Evolutionary conservation across 164 flowering plant genomes (phyloP).

Genomic region (Vitis riparia): DNA sequence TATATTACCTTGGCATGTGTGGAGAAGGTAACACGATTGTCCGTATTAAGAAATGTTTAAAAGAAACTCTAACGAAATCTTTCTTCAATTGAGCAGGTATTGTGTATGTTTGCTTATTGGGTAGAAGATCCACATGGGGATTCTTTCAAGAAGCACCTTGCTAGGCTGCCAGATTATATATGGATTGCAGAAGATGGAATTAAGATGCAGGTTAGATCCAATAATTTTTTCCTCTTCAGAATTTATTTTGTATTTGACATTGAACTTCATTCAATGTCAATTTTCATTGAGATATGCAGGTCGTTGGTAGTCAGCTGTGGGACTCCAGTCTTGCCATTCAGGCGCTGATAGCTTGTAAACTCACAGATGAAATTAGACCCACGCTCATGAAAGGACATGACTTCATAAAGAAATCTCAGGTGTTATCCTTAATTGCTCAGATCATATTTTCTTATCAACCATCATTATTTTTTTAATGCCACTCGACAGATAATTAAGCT

Average conservation of each 20-base stretch:
- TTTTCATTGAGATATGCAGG: constrained; percentile 31
- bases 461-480: too few relatives aligned
- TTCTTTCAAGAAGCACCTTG: constrained; percentile 13
- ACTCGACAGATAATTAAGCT: constrained; percentile 11
- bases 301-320: constrained; percentile 43
- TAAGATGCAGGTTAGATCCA: neutral
- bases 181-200: neutral
- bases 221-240: too few relatives aligned
- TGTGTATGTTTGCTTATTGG: constrained; percentile 52
- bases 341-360: constrained; percentile 32
- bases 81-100: constrained; percentile 14
- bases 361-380: constrained; percentile 30
- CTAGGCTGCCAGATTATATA: too few relatives aligned
- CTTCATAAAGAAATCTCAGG: constrained; percentile 43
- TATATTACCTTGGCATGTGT: constrained; percentile 25
- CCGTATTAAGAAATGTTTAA: too few relatives aligned
- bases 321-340: constrained; percentile 39
- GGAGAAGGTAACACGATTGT: too few relatives aligned
- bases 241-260: too few relatives aligned
- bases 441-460: neutral
- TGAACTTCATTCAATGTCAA: neutral
- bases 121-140: too few relatives aligned
- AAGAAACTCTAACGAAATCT: too few relatives aligned
- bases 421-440: neutral
- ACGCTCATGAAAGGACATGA: constrained; percentile 37